These are phyloP conservation scores for Fusarium sp. DNA, from an alignment of 2,329 filamentous ascomycete species.

Conservation along the genomic window DNA sequence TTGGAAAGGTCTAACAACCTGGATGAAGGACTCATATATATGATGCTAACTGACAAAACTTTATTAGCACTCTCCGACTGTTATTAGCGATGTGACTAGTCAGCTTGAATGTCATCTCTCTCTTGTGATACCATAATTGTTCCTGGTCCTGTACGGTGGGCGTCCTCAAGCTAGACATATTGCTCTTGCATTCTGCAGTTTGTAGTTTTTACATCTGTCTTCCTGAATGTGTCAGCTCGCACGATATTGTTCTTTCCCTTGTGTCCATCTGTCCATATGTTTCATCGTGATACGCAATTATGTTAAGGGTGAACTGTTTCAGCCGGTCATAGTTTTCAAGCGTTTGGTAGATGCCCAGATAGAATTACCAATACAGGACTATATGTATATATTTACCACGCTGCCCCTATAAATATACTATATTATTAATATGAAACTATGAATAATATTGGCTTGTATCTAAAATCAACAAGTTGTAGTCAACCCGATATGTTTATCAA, in stretches of 20 bases:
- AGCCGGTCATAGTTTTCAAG: neutral
- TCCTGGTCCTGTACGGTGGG: too few species aligned
- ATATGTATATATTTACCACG: neutral
- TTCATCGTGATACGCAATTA: neutral
- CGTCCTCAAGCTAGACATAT: neutral
- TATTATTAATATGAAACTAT: neutral
- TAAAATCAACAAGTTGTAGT: neutral
- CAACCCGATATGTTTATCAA: neutral
- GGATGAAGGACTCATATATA: neutral
- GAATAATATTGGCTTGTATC: neutral
- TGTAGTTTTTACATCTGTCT: neutral
- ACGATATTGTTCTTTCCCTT: too few species aligned
- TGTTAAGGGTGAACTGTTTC: neutral
- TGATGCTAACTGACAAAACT: neutral
- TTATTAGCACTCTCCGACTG: neutral
- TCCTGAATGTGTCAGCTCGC: neutral
- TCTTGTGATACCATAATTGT: neutral
- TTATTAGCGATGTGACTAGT: neutral
- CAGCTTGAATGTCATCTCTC: neutral
- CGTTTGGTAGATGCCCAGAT: too few species aligned
- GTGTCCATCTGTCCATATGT: neutral
- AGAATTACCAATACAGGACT: neutral
- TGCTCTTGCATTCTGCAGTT: neutral
- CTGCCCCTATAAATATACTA: accelerated
- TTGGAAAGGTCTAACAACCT: neutral